These are phyloP conservation scores for Rhizopus microsporus DNA, from an alignment of 371 early-diverging fungal species.

Conservation along the genomic window DNA sequence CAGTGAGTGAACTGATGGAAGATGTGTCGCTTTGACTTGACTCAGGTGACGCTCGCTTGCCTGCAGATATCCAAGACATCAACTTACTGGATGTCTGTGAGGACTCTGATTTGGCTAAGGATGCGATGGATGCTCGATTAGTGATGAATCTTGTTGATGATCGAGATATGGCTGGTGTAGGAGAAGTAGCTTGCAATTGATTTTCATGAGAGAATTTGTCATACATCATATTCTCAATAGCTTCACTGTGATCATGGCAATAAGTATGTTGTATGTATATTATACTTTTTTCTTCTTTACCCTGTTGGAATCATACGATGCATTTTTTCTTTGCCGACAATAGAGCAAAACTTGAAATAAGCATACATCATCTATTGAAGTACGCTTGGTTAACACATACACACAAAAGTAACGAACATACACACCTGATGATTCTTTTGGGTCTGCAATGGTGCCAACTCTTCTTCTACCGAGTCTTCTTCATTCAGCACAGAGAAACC, in stretches of 20 bases:
- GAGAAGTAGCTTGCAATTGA: slow-evolving; percentile 4
- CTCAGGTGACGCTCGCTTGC: slow-evolving; percentile 5
- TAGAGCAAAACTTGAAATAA: slow-evolving; percentile 55
- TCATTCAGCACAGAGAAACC: slow-evolving; percentile 49
- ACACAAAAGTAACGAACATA: too few species aligned
- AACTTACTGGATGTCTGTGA: slow-evolving; percentile 20
- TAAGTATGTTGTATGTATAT: background rate
- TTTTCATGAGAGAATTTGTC: slow-evolving; percentile 42
- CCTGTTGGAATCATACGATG: slow-evolving; percentile 60
- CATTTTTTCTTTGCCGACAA: slow-evolving; percentile 59
- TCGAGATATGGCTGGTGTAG: slow-evolving; percentile 10
- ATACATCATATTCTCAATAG: slow-evolving; percentile 56
- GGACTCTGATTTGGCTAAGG: slow-evolving; percentile 6
- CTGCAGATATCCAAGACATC: slow-evolving; percentile 31
- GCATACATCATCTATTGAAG: slow-evolving; percentile 59
- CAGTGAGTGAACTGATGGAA: background rate
- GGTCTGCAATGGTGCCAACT: slow-evolving; percentile 25
- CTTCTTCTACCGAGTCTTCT: slow-evolving; percentile 19
- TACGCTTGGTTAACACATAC: too few species aligned
- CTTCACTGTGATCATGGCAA: slow-evolving; percentile 34
- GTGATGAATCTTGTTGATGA: slow-evolving; percentile 7
- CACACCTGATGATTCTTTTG: slow-evolving; percentile 50
- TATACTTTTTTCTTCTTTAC: slow-evolving; percentile 17
- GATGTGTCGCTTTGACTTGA: background rate
- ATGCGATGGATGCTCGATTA: background rate